Percentiles rank a stretch among this genome's conserved stretches.
Evolutionary conservation across 2,329 filamentous ascomycete genomes (phyloP).

Genomic region (Cordyceps javanica): DNA sequence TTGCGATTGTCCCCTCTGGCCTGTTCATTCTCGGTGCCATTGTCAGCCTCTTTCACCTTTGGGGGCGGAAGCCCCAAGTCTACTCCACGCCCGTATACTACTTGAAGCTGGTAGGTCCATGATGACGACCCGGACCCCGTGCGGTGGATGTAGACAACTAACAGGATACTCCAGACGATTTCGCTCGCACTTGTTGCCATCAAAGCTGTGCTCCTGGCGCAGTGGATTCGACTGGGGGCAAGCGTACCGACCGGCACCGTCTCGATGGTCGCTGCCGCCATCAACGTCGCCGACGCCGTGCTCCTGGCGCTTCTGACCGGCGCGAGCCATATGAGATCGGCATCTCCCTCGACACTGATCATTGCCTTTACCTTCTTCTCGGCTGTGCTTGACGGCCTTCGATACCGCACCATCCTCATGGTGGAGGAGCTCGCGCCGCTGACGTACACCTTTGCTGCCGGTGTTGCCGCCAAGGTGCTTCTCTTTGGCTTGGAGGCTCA

Average conservation of each 20-base stretch:
- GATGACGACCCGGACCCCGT: neutral
- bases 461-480: conserved; percentile 23
- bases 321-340: conserved; percentile 26
- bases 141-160: neutral
- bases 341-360: conserved; percentile 33
- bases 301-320: conserved; percentile 23
- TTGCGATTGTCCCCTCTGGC: neutral
- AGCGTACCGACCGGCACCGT: neutral
- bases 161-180: neutral
- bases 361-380: conserved; percentile 31
- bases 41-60: neutral
- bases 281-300: conserved; percentile 24
- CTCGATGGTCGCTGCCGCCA: conserved; percentile 14
- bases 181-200: neutral
- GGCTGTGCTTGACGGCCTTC: conserved; percentile 31
- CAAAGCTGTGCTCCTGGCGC: neutral
- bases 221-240: neutral
- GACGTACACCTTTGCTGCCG: conserved; percentile 22
- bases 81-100: neutral
- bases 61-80: neutral
- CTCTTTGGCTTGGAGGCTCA: conserved; percentile 17
- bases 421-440: conserved; percentile 17
- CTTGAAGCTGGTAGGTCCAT: neutral
- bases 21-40: neutral
- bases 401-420: conserved; percentile 33